Evolutionary conservation across 2,329 filamentous ascomycete species (phyloP).

Genomic region (Cladosporium sp.): DNA sequence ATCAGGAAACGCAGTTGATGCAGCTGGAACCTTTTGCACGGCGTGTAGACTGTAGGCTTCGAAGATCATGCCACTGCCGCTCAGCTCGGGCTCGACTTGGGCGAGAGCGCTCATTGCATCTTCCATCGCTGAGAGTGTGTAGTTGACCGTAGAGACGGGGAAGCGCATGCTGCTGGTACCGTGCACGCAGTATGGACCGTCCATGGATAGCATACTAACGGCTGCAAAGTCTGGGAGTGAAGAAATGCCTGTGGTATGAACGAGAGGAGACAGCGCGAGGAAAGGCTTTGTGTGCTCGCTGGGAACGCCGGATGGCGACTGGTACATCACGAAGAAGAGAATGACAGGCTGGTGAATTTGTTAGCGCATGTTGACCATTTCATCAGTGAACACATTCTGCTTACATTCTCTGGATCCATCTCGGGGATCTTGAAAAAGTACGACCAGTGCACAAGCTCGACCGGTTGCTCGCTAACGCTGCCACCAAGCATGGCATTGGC

Average conservation of each 20-base stretch:
- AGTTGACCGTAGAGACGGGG: slow-evolving; percentile 5
- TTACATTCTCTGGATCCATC: slow-evolving; percentile 12
- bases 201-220: background rate
- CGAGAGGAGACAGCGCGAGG: background rate
- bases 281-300: background rate
- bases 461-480: background rate
- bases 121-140: slow-evolving; percentile 1
- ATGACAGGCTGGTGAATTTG: background rate
- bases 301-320: slow-evolving; percentile 11
- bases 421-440: background rate
- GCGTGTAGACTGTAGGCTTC: slow-evolving; percentile 13
- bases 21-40: slow-evolving; percentile 6
- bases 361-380: background rate
- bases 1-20: slow-evolving; percentile 10
- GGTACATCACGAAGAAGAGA: slow-evolving; percentile 16
- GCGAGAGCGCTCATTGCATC: background rate
- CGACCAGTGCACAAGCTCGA: slow-evolving; percentile 6
- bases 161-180: slow-evolving; percentile 9
- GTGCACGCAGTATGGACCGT: slow-evolving; percentile 6
- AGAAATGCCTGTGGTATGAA: slow-evolving; percentile 1
- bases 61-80: slow-evolving; percentile 13
- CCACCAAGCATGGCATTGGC: slow-evolving; percentile 7
- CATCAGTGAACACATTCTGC: background rate
- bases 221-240: slow-evolving; percentile 6
- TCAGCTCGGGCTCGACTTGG: background rate